phyloP scores from a whole-genome alignment of 2,329 filamentous ascomycete species.

The Arthroderma sp. region DNA sequence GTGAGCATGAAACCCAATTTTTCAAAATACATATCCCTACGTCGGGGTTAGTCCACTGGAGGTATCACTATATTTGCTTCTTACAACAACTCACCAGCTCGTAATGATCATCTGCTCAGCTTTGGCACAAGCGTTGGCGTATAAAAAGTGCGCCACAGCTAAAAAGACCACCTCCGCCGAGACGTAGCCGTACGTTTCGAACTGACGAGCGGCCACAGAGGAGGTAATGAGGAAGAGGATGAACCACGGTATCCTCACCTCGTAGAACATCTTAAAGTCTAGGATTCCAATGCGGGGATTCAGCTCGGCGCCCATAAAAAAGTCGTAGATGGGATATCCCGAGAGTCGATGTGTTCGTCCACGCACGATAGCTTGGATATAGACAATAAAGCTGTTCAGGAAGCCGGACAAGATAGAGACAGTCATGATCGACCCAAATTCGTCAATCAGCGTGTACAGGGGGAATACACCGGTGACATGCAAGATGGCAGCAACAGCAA shows the following conservation, averaged over 20 bases:
- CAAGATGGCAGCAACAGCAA: conserved; percentile 54
- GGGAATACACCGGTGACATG: conserved; percentile 79
- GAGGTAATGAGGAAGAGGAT: conserved; percentile 69
- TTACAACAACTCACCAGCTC: conserved; percentile 50
- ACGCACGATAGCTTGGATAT: conserved; percentile 68
- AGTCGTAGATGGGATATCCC: conserved; percentile 67
- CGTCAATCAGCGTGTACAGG: conserved; percentile 82
- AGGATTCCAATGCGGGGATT: conserved; percentile 71
- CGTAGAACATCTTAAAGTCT: conserved; percentile 93
- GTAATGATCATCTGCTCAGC: conserved; percentile 82
- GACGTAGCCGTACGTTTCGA: conserved; percentile 73
- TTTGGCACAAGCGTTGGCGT: conserved; percentile 84
- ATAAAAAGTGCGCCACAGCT: conserved; percentile 79
- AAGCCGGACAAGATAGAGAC: conserved; percentile 89
- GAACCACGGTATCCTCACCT: conserved; percentile 85
- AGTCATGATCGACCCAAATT: conserved; percentile 85
- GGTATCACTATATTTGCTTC: background rate
- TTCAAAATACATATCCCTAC: conserved; percentile 86
- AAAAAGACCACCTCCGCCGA: conserved; percentile 72
- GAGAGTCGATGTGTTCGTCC: conserved; percentile 89
- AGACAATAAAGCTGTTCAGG: conserved; percentile 69
- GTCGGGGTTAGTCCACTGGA: background rate
- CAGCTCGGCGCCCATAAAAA: conserved; percentile 81
- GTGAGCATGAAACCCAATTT: conserved; percentile 97
- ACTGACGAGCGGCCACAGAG: conserved; percentile 67